A percentile compares a stretch with the other conserved stretches of the same genome.
Evolutionary conservation across 495 filamentous ascomycete genomes (phyloP).

Genomic region (Pseudomonodictys pantanalensis): DNA sequence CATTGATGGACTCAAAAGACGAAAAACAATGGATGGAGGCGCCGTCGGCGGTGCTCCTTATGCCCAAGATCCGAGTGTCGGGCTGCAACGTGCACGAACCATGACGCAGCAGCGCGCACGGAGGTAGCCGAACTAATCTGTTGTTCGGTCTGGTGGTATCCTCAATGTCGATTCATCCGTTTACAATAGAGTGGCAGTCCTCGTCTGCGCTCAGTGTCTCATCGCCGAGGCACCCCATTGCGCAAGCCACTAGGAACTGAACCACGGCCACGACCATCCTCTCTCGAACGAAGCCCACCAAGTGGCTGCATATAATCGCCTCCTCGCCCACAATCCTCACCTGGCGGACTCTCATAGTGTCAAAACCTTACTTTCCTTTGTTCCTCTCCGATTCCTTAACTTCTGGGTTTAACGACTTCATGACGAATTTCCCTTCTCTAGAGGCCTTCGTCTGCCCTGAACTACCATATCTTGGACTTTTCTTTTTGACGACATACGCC

Average conservation of each 20-base stretch:
- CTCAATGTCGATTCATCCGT: constrained; percentile 15
- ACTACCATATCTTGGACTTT: constrained; percentile 16
- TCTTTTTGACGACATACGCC: constrained; percentile 33
- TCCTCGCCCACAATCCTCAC: constrained; percentile 5
- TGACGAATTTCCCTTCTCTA: constrained; percentile 28
- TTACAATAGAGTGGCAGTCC: constrained; percentile 35
- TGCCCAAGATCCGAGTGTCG: constrained; percentile 20
- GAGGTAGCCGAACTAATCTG: constrained; percentile 21
- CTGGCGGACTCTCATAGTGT: constrained; percentile 28
- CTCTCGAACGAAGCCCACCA: background rate
- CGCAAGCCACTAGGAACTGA: no score
- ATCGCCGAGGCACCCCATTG: no score
- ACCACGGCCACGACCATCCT: constrained; percentile 1
- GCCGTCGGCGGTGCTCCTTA: constrained; percentile 47
- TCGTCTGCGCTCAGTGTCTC: no score
- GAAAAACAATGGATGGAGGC: constrained; percentile 72
- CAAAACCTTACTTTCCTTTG: constrained; percentile 28
- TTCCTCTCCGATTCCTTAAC: constrained; percentile 23
- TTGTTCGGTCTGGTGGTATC: constrained; percentile 19
- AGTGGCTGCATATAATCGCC: background rate
- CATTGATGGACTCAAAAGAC: constrained; percentile 70
- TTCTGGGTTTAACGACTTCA: constrained; percentile 30
- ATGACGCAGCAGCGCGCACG: constrained; percentile 22
- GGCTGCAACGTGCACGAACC: constrained; percentile 24
- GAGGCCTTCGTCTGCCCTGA: constrained; percentile 7